phyloP scores from a whole-genome alignment of 495 filamentous ascomycete genomes.

The Hypoxylon fragiforme region DNA sequence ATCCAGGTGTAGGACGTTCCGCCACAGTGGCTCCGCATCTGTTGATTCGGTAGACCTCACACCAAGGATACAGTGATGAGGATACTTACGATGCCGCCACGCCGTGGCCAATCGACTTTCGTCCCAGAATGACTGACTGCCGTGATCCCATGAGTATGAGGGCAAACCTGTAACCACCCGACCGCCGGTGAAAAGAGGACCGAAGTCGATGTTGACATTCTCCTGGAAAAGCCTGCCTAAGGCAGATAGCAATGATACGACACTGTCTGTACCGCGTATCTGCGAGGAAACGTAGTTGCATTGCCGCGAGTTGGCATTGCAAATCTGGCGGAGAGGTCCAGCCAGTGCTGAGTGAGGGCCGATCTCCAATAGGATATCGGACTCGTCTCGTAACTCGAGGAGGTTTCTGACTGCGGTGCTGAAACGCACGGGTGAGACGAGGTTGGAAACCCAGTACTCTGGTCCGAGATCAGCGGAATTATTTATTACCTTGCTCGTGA shows the following conservation, averaged over 20 bases:
- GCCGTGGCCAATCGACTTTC: conserved; percentile 47
- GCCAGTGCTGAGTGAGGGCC: conserved; percentile 50
- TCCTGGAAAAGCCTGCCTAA: conserved; percentile 37
- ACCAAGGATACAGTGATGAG: conserved; percentile 53
- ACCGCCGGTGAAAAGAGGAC: conserved; percentile 27
- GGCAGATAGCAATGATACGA: conserved; percentile 28
- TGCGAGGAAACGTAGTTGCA: conserved; percentile 42
- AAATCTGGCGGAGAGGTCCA: conserved; percentile 44
- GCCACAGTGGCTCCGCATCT: conserved; percentile 48
- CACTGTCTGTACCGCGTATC: conserved; percentile 25
- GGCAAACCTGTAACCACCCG: conserved; percentile 44
- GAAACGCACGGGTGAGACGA: conserved; percentile 41
- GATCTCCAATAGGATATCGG: conserved; percentile 46
- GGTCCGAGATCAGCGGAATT: conserved; percentile 23
- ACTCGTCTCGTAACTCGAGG: conserved; percentile 23
- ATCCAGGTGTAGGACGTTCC: conserved; percentile 46
- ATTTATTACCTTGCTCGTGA: conserved; percentile 33
- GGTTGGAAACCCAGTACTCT: conserved; percentile 38
- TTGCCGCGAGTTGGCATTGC: conserved; percentile 5
- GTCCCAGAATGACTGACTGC: conserved; percentile 39
- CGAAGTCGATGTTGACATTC: conserved; percentile 33
- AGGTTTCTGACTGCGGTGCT: conserved; percentile 32
- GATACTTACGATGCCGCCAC: conserved; percentile 44
- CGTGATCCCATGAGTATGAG: conserved; percentile 49
- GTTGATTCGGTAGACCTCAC: conserved; percentile 38